Conservation (phyloP, 768 basidiomycete genomes). For the Leccinellum rugosiceps region DNA sequence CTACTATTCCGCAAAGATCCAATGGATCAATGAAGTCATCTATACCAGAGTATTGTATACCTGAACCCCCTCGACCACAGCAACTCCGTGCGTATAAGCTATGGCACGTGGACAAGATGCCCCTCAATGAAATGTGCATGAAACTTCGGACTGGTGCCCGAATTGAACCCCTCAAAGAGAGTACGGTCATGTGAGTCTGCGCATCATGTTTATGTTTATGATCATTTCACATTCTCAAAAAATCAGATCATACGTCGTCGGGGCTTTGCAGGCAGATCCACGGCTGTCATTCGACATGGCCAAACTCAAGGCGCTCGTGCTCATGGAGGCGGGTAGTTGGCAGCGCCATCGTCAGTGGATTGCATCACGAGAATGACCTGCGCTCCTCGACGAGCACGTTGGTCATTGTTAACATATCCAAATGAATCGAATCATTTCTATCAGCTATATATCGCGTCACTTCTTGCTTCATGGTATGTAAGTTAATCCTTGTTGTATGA, state of each 20-base stretch:
- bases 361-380: conserved; percentile 17
- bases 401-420: not conserved
- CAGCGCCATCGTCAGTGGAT: conserved; percentile 40
- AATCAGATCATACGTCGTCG: conserved; percentile 41
- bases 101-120: conserved; percentile 37
- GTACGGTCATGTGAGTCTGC: conserved; percentile 44
- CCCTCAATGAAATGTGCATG: conserved; percentile 39
- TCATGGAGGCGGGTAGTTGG: conserved; percentile 42
- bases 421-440: not conserved
- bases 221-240: not conserved
- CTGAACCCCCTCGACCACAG: conserved; percentile 33
- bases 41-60: conserved; percentile 25
- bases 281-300: conserved; percentile 36
- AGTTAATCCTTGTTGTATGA: too few species aligned
- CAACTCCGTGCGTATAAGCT: conserved; percentile 44
- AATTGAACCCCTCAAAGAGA: conserved; percentile 41
- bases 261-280: conserved; percentile 39
- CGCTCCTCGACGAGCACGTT: not conserved
- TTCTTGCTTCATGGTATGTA: not conserved
- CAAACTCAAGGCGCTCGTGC: conserved; percentile 35
- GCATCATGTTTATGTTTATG: not conserved
- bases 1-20: not conserved
- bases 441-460: not conserved
- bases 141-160: conserved; percentile 28
- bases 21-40: not conserved